Evolutionary conservation across 106 monocot genomes (phyloP), one percentile per base, ranked within the genome.

Genomic region (Cymbidium sinense): DNA sequence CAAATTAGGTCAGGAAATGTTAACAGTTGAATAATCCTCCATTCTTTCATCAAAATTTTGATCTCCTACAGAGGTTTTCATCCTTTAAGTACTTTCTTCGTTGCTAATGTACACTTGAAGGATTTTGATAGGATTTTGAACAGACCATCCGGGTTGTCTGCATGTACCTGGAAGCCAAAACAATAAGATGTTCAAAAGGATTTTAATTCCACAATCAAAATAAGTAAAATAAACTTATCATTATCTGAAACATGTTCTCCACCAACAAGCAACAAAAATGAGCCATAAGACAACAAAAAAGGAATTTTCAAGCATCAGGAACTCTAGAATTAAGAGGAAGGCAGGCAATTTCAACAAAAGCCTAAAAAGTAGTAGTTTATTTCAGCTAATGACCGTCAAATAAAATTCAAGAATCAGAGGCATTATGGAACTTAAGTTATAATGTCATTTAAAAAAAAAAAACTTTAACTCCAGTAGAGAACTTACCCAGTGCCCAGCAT

Each of bases 401-500:
- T 36, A 36, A 2, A 36, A 36, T 18, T 50, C 17, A 50, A 50
- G 1, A 50, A 50, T 52, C 52, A 13, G 13, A 52, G 13, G 20
- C 20, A 52, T 52, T 8, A 9, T 41, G 9, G 6, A 41, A 41
- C 41, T 41, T 6, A 41, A 41, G 41, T 41, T 6, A 52, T 52
- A 52, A 0, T 18, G 13, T 11, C 52, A 64, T 27, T 64, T 1
- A 64, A 25, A 64, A 27, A 28, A 64, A 64, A 64, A 27, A 33
- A 21, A 33, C 21, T 2, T 19, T 0, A 0, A 44, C 10, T 44
- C 0, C 0, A 23, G 7, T 15, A 35, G 33, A 50, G 10, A 19
- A 55, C 76, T 64, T 86, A 92, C 98, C 98, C 98, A 98, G 77
- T 98, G 94, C 18, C 98, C 98, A 50, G 98, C 91, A 87, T 98